phyloP scores from a whole-genome alignment of 345 rosid genomes.

The Turritis glabra region DNA sequence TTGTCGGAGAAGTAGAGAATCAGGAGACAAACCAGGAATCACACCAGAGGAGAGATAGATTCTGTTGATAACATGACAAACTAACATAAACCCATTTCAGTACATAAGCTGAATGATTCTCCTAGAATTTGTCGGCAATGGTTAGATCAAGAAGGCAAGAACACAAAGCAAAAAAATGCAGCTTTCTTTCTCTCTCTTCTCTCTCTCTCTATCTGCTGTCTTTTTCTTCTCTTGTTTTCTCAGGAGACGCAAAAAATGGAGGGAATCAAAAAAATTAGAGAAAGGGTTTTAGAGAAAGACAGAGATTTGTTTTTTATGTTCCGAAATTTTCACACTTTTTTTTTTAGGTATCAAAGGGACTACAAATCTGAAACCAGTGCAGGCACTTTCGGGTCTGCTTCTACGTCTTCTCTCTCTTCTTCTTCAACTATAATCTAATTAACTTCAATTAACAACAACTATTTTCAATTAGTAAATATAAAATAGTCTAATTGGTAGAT shows the following conservation, averaged over 20 bases:
- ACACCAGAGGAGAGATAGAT: conserved; percentile 10
- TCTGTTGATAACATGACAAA: conserved; percentile 22
- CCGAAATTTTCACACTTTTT: conserved; percentile 19
- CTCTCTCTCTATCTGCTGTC: conserved; percentile 21
- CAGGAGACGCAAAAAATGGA: conserved; percentile 28
- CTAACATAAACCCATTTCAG: conserved; percentile 37
- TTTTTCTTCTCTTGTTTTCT: conserved; percentile 36
- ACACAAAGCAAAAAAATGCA: conserved; percentile 20
- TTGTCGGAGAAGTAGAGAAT: conserved; percentile 37
- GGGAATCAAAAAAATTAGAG: conserved; percentile 21
- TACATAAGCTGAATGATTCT: conserved; percentile 18
- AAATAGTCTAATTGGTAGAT: conserved; percentile 32
- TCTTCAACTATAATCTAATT: conserved; percentile 38
- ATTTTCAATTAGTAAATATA: background rate
- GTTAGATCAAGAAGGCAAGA: conserved; percentile 48
- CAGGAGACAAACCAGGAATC: conserved; percentile 38
- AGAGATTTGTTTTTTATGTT: conserved; percentile 32
- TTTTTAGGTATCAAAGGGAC: conserved; percentile 12
- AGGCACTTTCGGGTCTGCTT: conserved; percentile 50
- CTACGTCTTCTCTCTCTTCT: conserved; percentile 38
- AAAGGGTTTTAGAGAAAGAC: conserved; percentile 44
- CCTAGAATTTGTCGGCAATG: conserved; percentile 37
- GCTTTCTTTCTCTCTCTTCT: conserved; percentile 28
- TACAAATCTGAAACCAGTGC: conserved; percentile 49
- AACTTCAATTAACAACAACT: conserved; percentile 22